phyloP scores from a whole-genome alignment of 2,329 filamentous ascomycete species.

The Graphiopsis chlorocephala region DNA sequence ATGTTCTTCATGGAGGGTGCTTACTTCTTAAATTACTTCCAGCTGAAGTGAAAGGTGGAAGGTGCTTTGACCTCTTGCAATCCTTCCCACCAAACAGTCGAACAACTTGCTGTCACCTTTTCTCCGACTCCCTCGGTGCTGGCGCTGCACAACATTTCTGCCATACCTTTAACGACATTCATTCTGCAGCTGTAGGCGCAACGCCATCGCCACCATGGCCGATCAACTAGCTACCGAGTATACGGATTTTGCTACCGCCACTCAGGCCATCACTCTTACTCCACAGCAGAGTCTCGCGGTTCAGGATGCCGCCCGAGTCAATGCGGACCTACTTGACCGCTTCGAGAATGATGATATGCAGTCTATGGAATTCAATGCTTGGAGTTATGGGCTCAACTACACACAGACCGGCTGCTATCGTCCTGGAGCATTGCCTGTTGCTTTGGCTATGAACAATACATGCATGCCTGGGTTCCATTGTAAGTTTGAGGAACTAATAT shows the following conservation, averaged over 20 bases:
- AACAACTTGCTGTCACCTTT: background rate
- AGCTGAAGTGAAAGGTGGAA: background rate
- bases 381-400: slow-evolving; percentile 20
- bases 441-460: slow-evolving; percentile 31
- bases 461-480: slow-evolving; percentile 30
- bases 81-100: background rate
- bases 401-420: slow-evolving; percentile 20
- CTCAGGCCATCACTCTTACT: background rate
- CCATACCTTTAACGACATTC: slow-evolving; percentile 9
- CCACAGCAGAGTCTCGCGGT: slow-evolving; percentile 11
- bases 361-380: slow-evolving; percentile 23
- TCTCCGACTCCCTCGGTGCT: background rate
- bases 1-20: background rate
- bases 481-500: slow-evolving; percentile 12
- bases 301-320: background rate
- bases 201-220: background rate
- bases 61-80: background rate
- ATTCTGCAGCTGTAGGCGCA: slow-evolving; percentile 1
- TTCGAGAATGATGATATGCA: slow-evolving; percentile 23
- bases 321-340: slow-evolving; percentile 1
- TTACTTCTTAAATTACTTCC: background rate
- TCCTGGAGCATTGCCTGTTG: slow-evolving; percentile 28
- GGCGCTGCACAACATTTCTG: background rate
- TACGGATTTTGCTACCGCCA: background rate
- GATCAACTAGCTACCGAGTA: background rate